Conservation (phyloP, 768 basidiomycete genomes). For the Collybia nuda region DNA sequence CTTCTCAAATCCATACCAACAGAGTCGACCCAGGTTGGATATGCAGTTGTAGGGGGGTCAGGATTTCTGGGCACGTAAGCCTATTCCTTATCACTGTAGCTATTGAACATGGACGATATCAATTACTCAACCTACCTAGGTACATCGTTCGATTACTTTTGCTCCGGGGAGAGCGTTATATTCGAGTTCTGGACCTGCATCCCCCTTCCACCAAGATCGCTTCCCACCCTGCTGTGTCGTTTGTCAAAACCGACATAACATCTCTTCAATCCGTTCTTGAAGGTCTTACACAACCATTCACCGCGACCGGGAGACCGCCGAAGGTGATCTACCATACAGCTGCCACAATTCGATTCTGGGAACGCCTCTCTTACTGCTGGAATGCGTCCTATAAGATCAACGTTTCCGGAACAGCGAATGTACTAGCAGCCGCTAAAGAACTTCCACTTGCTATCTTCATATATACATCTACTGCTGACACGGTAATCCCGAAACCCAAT, state of each 20-base stretch:
- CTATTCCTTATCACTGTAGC: not conserved
- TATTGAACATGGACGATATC: not conserved
- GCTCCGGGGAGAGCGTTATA: constrained; percentile 31
- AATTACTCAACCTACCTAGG: constrained; percentile 9
- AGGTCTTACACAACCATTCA: constrained; percentile 22
- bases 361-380: constrained; percentile 41
- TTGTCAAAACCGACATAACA: constrained; percentile 28
- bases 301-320: constrained; percentile 39
- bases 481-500: constrained; percentile 41
- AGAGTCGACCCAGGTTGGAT: constrained; percentile 21
- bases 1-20: constrained; percentile 23
- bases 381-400: constrained; percentile 47
- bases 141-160: constrained; percentile 31
- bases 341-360: constrained; percentile 57
- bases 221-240: constrained; percentile 25
- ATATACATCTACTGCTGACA: constrained; percentile 44
- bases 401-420: constrained; percentile 45
- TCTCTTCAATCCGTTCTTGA: constrained; percentile 23
- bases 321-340: constrained; percentile 58
- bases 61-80: constrained; percentile 31
- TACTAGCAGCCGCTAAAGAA: constrained; percentile 41
- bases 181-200: constrained; percentile 29
- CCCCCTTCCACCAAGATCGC: constrained; percentile 21
- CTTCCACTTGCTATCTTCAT: constrained; percentile 41
- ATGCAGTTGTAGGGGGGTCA: constrained; percentile 29